Conservation (phyloP, 306 rosid species). For the Quillaja saponaria region DNA sequence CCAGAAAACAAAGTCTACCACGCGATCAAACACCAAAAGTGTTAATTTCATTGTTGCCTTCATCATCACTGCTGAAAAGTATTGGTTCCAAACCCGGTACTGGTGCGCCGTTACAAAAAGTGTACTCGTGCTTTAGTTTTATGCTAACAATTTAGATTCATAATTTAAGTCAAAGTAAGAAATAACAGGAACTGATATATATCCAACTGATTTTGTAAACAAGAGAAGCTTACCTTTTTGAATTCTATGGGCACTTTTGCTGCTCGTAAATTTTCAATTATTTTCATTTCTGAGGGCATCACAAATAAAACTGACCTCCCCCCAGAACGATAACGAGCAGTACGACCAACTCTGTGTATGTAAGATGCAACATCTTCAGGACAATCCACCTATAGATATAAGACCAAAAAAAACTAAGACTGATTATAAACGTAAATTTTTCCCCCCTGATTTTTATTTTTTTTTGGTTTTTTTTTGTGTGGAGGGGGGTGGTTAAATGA, state of each 20-base stretch:
- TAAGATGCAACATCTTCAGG: constrained; percentile 84
- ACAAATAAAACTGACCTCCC: constrained; percentile 84
- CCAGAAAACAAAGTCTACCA: too few relatives aligned
- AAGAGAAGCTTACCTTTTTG: constrained; percentile 54
- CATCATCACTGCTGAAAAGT: too few relatives aligned
- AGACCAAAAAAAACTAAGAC: constrained; percentile 15
- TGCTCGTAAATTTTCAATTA: constrained; percentile 72
- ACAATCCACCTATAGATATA: constrained; percentile 71
- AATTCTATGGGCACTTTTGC: constrained; percentile 70
- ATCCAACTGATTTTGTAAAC: constrained; percentile 22
- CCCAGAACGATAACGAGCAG: constrained; percentile 77
- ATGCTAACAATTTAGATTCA: too few relatives aligned
- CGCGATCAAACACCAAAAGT: too few relatives aligned
- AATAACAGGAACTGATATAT: too few relatives aligned
- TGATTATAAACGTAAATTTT: constrained; percentile 13
- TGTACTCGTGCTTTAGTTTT: too few relatives aligned
- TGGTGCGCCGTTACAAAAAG: too few relatives aligned
- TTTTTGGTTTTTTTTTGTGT: too few relatives aligned
- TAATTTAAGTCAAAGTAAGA: too few relatives aligned
- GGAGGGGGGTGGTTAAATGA: constrained; percentile 1
- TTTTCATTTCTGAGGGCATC: constrained; percentile 71
- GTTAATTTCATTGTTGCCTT: too few relatives aligned
- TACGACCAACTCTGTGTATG: constrained; percentile 97
- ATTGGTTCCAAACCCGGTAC: too few relatives aligned
- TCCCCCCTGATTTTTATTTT: not conserved